Percentiles rank a stretch among this genome's conserved stretches.
phyloP scores from a whole-genome alignment of 75 land plant species.

The Pinus tabuliformis region DNA sequence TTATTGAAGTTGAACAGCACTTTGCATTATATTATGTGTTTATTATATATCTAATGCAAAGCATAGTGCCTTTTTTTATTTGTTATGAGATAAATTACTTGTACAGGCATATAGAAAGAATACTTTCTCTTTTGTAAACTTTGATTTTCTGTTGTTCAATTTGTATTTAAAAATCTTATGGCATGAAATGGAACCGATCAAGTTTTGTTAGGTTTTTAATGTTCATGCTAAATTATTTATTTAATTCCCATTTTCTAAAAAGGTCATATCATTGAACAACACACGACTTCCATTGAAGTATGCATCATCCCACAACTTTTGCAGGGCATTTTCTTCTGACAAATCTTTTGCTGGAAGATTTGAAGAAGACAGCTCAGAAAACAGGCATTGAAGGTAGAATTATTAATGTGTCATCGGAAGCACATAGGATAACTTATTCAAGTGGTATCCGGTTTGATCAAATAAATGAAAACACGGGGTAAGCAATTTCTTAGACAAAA shows the following conservation, averaged over 20 bases:
- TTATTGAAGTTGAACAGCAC: too few species aligned
- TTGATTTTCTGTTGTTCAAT: too few species aligned
- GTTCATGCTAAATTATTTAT: not conserved
- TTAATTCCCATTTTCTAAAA: not conserved
- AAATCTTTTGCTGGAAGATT: conserved; percentile 36
- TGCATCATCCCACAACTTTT: not conserved
- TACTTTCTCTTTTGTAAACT: too few species aligned
- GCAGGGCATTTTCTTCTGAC: conserved; percentile 62
- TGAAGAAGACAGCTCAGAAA: conserved; percentile 41
- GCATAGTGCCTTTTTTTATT: too few species aligned
- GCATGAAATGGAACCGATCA: too few species aligned
- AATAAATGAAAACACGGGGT: conserved; percentile 54
- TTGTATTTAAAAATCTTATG: too few species aligned
- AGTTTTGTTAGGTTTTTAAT: not conserved
- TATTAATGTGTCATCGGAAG: conserved; percentile 45
- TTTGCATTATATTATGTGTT: too few species aligned
- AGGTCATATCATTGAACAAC: not conserved
- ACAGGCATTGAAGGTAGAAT: conserved; percentile 52
- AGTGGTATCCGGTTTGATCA: conserved; percentile 57
- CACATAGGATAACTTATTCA: conserved; percentile 27
- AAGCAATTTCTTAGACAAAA: not conserved
- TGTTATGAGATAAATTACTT: too few species aligned
- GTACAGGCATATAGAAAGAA: too few species aligned
- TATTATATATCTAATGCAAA: too few species aligned
- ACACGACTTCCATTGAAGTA: not conserved